A percentile compares a stretch with the other conserved stretches of the same genome.
phyloP scores from a whole-genome alignment of 129 eudicot species.

The Deinandra increscens region DNA sequence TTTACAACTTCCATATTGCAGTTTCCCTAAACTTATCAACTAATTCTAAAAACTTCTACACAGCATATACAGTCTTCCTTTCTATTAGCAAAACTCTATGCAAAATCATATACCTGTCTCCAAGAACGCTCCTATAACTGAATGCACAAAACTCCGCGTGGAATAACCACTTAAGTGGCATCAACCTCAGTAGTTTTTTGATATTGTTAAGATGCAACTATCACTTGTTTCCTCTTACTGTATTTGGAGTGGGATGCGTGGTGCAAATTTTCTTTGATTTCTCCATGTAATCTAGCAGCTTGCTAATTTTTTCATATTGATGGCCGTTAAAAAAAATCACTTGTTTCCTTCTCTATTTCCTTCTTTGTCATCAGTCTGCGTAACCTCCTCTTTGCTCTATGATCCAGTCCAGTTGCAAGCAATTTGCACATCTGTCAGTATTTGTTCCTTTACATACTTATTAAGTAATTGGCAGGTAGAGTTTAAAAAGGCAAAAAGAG shows the following conservation, averaged over 20 bases:
- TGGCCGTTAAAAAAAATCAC: too few relatives aligned
- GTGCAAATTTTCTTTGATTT: too few relatives aligned
- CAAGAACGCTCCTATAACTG: conserved; percentile 6
- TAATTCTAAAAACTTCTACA: neutral
- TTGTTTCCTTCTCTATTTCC: too few relatives aligned
- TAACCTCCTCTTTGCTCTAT: neutral
- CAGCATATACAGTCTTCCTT: neutral
- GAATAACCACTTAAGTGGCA: neutral
- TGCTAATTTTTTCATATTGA: too few relatives aligned
- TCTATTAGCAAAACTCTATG: neutral
- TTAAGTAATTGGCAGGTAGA: neutral
- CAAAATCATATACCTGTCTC: neutral
- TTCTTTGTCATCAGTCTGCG: neutral
- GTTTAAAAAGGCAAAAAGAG: too few relatives aligned
- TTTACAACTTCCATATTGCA: too few relatives aligned
- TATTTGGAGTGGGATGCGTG: too few relatives aligned
- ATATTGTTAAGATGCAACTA: neutral
- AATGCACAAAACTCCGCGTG: neutral
- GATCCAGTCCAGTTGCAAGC: neutral
- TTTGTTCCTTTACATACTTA: neutral
- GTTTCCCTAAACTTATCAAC: neutral
- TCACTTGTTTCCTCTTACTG: too few relatives aligned
- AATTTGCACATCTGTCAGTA: neutral
- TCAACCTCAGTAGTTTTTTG: neutral
- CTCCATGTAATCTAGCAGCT: too few relatives aligned